A percentile compares a stretch with the other conserved stretches of the same genome.
Conservation (phyloP, 768 basidiomycete species). For the Trametes cingulata region DNA sequence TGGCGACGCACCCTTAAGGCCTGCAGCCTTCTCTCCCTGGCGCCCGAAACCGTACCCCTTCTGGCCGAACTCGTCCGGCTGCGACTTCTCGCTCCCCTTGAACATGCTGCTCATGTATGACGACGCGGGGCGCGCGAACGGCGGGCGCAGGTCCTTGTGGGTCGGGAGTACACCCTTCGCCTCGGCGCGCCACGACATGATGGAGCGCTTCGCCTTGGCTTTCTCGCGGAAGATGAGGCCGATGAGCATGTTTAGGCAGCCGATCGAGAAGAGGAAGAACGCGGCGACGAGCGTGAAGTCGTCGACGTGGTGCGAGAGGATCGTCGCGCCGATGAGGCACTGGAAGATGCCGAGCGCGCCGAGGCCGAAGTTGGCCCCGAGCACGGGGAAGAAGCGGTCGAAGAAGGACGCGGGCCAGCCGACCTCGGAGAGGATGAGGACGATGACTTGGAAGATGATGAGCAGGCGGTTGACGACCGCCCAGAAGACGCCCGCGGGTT, state of each 20-base stretch:
- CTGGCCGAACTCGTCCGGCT: slow-evolving; percentile 18
- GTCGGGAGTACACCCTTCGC: slow-evolving; percentile 59
- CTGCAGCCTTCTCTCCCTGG: slow-evolving; percentile 79
- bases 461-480: slow-evolving; percentile 85
- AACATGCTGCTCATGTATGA: slow-evolving; percentile 28
- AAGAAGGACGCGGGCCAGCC: slow-evolving; percentile 82
- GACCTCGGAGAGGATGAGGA: slow-evolving; percentile 81
- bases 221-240: slow-evolving; percentile 57
- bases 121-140: slow-evolving; percentile 24
- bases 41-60: slow-evolving; percentile 74
- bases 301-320: slow-evolving; percentile 66
- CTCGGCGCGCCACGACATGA: slow-evolving; percentile 66
- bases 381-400: slow-evolving; percentile 80
- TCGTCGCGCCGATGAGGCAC: slow-evolving; percentile 69
- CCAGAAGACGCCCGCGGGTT: slow-evolving; percentile 91
- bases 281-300: slow-evolving; percentile 88
- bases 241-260: slow-evolving; percentile 79
- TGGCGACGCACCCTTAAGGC: slow-evolving; percentile 52
- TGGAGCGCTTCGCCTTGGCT: slow-evolving; percentile 64
- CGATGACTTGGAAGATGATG: slow-evolving; percentile 81
- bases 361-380: slow-evolving; percentile 81
- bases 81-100: slow-evolving; percentile 23
- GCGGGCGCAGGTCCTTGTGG: slow-evolving; percentile 36
- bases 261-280: slow-evolving; percentile 89
- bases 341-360: slow-evolving; percentile 88